Evolutionary conservation across 371 early-diverging fungal species (phyloP), one percentile per base, ranked within the genome.

Genomic region (Nematocida ausubeli): DNA sequence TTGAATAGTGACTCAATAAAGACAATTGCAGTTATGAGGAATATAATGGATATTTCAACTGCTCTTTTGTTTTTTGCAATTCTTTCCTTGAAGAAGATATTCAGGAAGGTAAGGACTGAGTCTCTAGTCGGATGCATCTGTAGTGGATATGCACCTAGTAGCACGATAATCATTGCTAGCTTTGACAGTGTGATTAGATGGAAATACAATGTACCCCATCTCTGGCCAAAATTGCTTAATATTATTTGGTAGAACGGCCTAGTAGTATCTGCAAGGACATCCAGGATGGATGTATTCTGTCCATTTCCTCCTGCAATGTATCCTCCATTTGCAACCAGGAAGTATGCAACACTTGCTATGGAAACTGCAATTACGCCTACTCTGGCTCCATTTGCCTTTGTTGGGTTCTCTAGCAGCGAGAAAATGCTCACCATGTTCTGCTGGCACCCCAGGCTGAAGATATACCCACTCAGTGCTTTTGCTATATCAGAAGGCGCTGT

Each of bases 371-470:
- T 28, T 1, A 66, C 49, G 34, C 71, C 75, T 34, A 81, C 79
- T 40, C 69, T 70, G 2, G 67, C 30, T 50, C 82, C 78, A 39
- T 81, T 80, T 42, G 30, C 64, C 42, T 51, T 64, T 40, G 70
- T 70, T 40, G 50, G 62, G 19, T 78, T 67, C 47, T 80, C 54
- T 35, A 84, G 58, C 50, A 81, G 49, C 19, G 49, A 51, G 37
- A 72, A 82, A 34, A 82, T 68, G 22, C 40, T 56, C 5, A 84
- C 69, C 82, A 84, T 84, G 60, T 82, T 82, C 62, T 70, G 81
- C 52, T 84, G 80, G 69, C 84, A 84, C 0, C 82, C 82, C 73
- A 84, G 55, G 26, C 80, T 73, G 64, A 80, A 82, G 3, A 84
- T 69, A 30, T 80, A 80, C 22, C 50, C 35, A 49, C 70, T 71